Percentiles rank a stretch among this genome's conserved stretches.
Evolutionary conservation across 371 early-diverging fungal genomes (phyloP).

Genomic region (Mucor racemosus): DNA sequence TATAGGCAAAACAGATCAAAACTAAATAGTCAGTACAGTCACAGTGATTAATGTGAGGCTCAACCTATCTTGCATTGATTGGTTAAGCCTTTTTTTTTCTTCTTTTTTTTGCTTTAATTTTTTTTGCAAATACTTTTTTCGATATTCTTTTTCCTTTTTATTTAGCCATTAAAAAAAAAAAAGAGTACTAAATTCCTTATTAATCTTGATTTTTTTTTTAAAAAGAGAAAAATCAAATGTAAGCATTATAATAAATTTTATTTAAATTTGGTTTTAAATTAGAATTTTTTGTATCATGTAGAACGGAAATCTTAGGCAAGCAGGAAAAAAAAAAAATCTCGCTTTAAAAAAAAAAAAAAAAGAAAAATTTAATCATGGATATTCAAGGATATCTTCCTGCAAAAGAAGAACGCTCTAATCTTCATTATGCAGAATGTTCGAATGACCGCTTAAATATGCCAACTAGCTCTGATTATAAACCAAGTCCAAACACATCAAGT

Average conservation of each 20-base stretch:
- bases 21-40: slow-evolving; percentile 14
- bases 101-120: slow-evolving; percentile 21
- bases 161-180: neutral
- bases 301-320: neutral
- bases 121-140: slow-evolving; percentile 13
- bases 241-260: neutral
- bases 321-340: slow-evolving; percentile 8
- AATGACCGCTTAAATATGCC: slow-evolving; percentile 16
- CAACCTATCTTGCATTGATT: slow-evolving; percentile 20
- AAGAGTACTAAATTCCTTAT: neutral
- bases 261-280: slow-evolving; percentile 3
- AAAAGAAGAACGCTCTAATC: slow-evolving; percentile 17
- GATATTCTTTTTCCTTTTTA: slow-evolving; percentile 15
- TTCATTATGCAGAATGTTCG: slow-evolving; percentile 17
- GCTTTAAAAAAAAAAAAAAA: neutral
- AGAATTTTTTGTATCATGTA: neutral
- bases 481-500: neutral
- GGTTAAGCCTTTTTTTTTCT: slow-evolving; percentile 21
- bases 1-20: neutral
- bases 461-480: slow-evolving; percentile 19
- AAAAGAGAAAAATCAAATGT: neutral
- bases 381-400: slow-evolving; percentile 29
- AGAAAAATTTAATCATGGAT: slow-evolving; percentile 22
- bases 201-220: slow-evolving; percentile 1
- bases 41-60: slow-evolving; percentile 20